phyloP scores from a whole-genome alignment of 176 grass and related monocot genomes.

The Juncus inflexus region DNA sequence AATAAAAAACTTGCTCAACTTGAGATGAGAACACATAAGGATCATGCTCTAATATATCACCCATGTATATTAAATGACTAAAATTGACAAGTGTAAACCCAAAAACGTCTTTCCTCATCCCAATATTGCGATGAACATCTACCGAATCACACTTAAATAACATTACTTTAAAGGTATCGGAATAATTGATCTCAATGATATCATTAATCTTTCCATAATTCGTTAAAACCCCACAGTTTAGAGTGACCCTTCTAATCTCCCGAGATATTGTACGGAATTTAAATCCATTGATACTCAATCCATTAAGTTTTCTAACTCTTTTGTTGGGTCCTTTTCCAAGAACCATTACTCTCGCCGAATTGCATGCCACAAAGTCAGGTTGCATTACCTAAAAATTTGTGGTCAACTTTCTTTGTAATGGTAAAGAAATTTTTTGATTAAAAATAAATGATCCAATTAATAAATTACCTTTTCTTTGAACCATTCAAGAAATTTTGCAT shows the following conservation, averaged over 20 bases:
- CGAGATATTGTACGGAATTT: background rate
- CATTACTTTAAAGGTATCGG: constrained; percentile 1
- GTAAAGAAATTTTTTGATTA: no score
- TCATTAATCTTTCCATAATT: constrained; percentile 26
- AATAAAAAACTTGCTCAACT: constrained; percentile 26
- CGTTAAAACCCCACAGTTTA: constrained; percentile 47
- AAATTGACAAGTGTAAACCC: constrained; percentile 23
- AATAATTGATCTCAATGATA: constrained; percentile 20
- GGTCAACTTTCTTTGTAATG: no score
- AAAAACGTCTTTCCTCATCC: constrained; percentile 16
- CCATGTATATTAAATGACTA: background rate
- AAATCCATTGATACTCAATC: constrained; percentile 10
- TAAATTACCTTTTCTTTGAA: constrained; percentile 12
- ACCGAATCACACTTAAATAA: constrained; percentile 32
- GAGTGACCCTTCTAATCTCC: background rate
- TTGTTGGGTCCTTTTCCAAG: background rate
- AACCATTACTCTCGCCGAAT: background rate
- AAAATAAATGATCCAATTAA: background rate
- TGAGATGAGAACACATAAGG: constrained; percentile 23
- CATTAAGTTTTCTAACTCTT: background rate
- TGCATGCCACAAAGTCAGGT: background rate
- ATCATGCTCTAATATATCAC: constrained; percentile 15
- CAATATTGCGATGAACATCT: background rate
- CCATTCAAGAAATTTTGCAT: constrained; percentile 19
- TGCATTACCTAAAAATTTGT: background rate